Percentiles rank a stretch among this genome's conserved stretches.
phyloP scores from a whole-genome alignment of 2,329 filamentous ascomycete species.

The Sarocladium brachiariae region DNA sequence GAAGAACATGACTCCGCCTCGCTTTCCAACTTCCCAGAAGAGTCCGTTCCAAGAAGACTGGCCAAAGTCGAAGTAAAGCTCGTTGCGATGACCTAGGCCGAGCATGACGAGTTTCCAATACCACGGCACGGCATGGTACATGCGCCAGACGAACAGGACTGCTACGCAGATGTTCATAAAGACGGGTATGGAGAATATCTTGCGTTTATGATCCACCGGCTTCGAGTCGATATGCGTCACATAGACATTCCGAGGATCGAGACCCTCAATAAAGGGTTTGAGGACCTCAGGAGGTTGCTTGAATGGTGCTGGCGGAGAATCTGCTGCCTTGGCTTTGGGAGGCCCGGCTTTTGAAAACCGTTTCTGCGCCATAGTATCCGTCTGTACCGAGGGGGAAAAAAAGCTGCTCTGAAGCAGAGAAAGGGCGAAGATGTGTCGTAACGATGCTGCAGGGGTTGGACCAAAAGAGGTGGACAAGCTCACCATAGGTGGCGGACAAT shows the following conservation, averaged over 20 bases:
- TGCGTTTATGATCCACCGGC: slow-evolving; percentile 64
- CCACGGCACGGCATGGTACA: slow-evolving; percentile 61
- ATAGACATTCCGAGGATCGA: slow-evolving; percentile 68
- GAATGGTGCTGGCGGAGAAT: slow-evolving; percentile 60
- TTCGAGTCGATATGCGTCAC: slow-evolving; percentile 75
- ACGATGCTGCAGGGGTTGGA: neutral
- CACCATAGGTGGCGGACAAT: neutral
- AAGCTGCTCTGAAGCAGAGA: neutral
- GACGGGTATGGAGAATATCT: slow-evolving; percentile 75
- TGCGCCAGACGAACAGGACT: slow-evolving; percentile 58
- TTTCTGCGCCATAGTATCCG: slow-evolving; percentile 22
- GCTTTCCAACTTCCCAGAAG: slow-evolving; percentile 46
- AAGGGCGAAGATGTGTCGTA: neutral
- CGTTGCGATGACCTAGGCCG: slow-evolving; percentile 58
- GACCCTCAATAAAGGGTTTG: slow-evolving; percentile 56
- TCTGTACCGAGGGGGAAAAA: neutral
- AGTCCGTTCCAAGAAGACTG: slow-evolving; percentile 51
- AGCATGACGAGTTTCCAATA: slow-evolving; percentile 64
- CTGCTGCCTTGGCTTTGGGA: slow-evolving; percentile 20
- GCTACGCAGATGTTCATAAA: slow-evolving; percentile 66
- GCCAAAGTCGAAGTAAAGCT: slow-evolving; percentile 56
- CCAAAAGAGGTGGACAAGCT: neutral
- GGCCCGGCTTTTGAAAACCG: slow-evolving; percentile 25
- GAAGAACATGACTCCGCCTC: slow-evolving; percentile 60
- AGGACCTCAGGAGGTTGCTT: slow-evolving; percentile 56